phyloP scores from a whole-genome alignment of 768 basidiomycete species.

The Xerocomus potaroensis region DNA sequence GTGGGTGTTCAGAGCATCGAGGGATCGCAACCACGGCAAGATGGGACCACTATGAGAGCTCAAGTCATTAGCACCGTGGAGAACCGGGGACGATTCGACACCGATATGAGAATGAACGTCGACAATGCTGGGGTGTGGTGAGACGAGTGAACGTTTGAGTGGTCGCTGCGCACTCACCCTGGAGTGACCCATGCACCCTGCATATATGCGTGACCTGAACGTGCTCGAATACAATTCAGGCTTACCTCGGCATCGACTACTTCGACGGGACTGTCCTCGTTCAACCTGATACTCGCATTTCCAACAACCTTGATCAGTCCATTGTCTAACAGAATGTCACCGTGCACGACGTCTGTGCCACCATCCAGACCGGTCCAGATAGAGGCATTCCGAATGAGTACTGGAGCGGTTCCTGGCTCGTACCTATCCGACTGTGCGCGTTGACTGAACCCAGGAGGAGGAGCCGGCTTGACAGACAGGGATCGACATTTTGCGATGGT shows the following conservation, averaged over 20 bases:
- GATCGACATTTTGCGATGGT: constrained; percentile 44
- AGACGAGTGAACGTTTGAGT: background rate
- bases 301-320: constrained; percentile 62
- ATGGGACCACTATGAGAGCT: constrained; percentile 46
- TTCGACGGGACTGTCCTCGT: constrained; percentile 23
- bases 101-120: constrained; percentile 59
- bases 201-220: background rate
- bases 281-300: constrained; percentile 2
- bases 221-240: background rate
- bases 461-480: constrained; percentile 40
- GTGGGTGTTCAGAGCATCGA: constrained; percentile 75
- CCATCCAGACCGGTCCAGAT: constrained; percentile 71
- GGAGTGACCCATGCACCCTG: constrained; percentile 69
- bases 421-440: constrained; percentile 55
- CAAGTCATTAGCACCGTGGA: constrained; percentile 45
- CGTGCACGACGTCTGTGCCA: constrained; percentile 54
- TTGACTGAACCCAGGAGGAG: constrained; percentile 41
- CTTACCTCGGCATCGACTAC: constrained; percentile 40
- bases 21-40: constrained; percentile 60
- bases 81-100: constrained; percentile 35
- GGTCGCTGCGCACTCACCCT: constrained; percentile 14
- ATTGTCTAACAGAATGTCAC: constrained; percentile 57
- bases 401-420: constrained; percentile 47
- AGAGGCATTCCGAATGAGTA: constrained; percentile 62
- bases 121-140: constrained; percentile 34